Percentiles rank a stretch among this genome's conserved stretches.
phyloP scores from a whole-genome alignment of 805 yeast genomes.

The Groenewaldozyma tartarivorans region DNA sequence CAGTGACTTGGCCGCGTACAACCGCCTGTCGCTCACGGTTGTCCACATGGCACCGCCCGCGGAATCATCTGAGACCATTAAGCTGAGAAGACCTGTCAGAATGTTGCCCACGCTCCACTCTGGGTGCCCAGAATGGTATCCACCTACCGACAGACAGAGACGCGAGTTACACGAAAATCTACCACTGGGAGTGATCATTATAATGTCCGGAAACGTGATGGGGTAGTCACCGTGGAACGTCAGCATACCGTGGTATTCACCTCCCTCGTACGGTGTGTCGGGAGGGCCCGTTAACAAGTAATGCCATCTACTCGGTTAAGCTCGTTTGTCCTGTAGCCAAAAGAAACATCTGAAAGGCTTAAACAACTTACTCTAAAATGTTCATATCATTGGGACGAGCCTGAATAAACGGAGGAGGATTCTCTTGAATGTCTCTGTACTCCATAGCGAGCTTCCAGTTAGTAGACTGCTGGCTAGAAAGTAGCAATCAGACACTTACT shows the following conservation, averaged over 20 bases:
- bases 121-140: slow-evolving; percentile 96
- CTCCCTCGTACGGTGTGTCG: slow-evolving; percentile 74
- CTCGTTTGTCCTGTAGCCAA: neutral
- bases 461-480: slow-evolving; percentile 9
- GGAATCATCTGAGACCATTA: slow-evolving; percentile 80
- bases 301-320: slow-evolving; percentile 50
- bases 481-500: slow-evolving; percentile 15
- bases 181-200: slow-evolving; percentile 75
- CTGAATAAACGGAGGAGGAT: slow-evolving; percentile 74
- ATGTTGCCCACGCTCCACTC: slow-evolving; percentile 92
- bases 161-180: slow-evolving; percentile 66
- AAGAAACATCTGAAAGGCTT: neutral
- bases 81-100: slow-evolving; percentile 75
- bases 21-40: slow-evolving; percentile 34
- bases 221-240: slow-evolving; percentile 81
- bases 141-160: slow-evolving; percentile 85
- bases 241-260: slow-evolving; percentile 85
- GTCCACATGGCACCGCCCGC: slow-evolving; percentile 78
- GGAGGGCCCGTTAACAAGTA: slow-evolving; percentile 89
- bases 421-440: slow-evolving; percentile 63
- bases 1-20: slow-evolving; percentile 50
- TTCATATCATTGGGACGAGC: slow-evolving; percentile 85
- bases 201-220: slow-evolving; percentile 78
- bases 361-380: slow-evolving; percentile 46
- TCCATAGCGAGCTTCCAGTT: slow-evolving; percentile 56